Evolutionary conservation across 108 stramenopile species (phyloP), one percentile per base, ranked within the genome.

Genomic region (Heterococcus sp.): DNA sequence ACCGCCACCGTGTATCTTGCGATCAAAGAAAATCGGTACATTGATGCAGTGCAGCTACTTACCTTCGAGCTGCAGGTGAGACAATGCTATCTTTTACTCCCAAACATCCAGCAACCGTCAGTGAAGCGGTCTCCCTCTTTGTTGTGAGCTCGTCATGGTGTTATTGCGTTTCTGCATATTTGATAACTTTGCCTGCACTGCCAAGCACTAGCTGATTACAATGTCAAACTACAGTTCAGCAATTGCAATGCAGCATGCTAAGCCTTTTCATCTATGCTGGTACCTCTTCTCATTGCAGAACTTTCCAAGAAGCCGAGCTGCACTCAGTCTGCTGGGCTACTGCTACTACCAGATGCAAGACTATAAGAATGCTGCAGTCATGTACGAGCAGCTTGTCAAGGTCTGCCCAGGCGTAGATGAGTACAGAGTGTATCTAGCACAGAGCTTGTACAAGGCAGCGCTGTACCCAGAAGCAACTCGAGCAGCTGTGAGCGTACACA

Each of bases 261-360:
- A n/a, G n/a, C n/a, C n/a, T n/a, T n/a, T n/a, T n/a, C n/a, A n/a
- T n/a, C n/a, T n/a, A n/a, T n/a, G n/a, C n/a, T n/a, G n/a, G n/a
- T n/a, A n/a, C n/a, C n/a, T n/a, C n/a, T 73, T 77, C 66, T 34
- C 38, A 87, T 37, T 65, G 33, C 89, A 90, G 67, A 84, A 89
- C 65, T 91, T 92, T 37, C 93, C 94, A 3, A 75, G 88, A 14
- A 89, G 85, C 71, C 69, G 93, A 2, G 90, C 93, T 0, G 87
- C 90, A 0, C 78, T 95, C 28, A 92, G 92, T 4, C 87, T 95
- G 26, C 81, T 95, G 37, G 93, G 90, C 29, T 93, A 91, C 75
- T 94, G 93, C 85, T 92, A 88, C 79, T 95, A 94, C 86, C 85
- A 92, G 69, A 71, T 86, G 72, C 78, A 78, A 38, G 69, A 85